Evolutionary conservation across 352 stramenopile species (phyloP).

Genomic region (Globisporangium mamillatum): DNA sequence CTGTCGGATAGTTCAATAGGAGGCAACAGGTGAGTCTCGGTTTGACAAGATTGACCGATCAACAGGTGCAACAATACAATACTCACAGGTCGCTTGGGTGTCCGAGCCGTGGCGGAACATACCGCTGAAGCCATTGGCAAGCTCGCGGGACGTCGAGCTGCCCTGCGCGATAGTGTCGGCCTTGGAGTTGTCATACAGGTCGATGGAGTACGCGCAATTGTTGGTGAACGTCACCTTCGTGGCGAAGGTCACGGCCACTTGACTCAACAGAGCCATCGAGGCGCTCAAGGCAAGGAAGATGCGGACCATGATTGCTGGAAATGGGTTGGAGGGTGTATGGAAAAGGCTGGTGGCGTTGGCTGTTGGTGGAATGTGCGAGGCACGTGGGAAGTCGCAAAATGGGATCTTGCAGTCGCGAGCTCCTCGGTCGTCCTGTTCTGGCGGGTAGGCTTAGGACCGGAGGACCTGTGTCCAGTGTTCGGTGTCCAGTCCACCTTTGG

Average conservation of each 20-base stretch:
- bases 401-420: not conserved
- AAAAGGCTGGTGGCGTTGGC: not conserved
- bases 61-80: not conserved
- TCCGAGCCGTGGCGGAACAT: slow-evolving; percentile 60
- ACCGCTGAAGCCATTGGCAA: slow-evolving; percentile 41
- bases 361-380: slow-evolving; percentile 1
- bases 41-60: not conserved
- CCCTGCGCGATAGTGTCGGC: slow-evolving; percentile 37
- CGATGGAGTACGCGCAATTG: slow-evolving; percentile 43
- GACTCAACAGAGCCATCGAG: slow-evolving; percentile 27
- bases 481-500: slow-evolving; percentile 7
- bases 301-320: slow-evolving; percentile 31
- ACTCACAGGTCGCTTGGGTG: slow-evolving; percentile 38
- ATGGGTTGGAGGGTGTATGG: not conserved
- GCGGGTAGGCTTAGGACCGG: not conserved
- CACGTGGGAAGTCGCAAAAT: slow-evolving; percentile 16
- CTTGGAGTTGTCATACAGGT: slow-evolving; percentile 54
- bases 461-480: not conserved
- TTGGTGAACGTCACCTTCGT: slow-evolving; percentile 50
- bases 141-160: slow-evolving; percentile 30
- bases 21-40: not conserved
- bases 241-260: slow-evolving; percentile 29
- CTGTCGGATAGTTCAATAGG: not conserved
- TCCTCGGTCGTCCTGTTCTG: too few species aligned
- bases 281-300: slow-evolving; percentile 39